Base-by-base conservation (phyloP, 352 stramenopile species). In the Albugo laibachii region DNA sequence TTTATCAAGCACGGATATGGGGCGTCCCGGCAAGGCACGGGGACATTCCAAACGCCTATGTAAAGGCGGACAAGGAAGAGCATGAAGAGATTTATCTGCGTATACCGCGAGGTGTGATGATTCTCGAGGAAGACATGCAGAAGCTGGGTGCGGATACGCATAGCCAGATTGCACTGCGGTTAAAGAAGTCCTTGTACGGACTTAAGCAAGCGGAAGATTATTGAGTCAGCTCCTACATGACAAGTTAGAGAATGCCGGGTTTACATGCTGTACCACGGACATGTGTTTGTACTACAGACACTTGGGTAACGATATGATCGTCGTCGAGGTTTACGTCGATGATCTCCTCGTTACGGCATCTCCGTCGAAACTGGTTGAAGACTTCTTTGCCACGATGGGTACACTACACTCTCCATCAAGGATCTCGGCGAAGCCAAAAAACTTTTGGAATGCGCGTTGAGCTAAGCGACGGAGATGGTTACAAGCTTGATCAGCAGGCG, bases 181-280 rank as follows among this genome's bases (percentile, higher is more conserved):
- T 50, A 10, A n/a, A 14, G 16, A 54, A 54, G 43, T 47, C 24
- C 13, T 24, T 54, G 10, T 54, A 54, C 3, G 41, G 49, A 8
- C 43, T 54, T n/a, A 49, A 49, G 49, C 49, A n/a, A n/a, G n/a
- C 13, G 21, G 34, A 11, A 3, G 41, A 13, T n/a, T 47, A 13
- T 54, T 42, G 49, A 27, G 52, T 54, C 13, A 43, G 10, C n/a
- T 54, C 13, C 37, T 52, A 36, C 47, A 52, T 27, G 21, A 48
- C 10, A 44, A 24, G 18, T 19, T 52, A 16, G 14, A 14, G 16
- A 16, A 41, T 16, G 16, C 16, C 16, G 36, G 36, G 14, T 41
- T 41, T 16, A 41, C 14, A 16, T 16, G 16, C 14, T 41, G 36
- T 16, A 14, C 14, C 16, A 14, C 36, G 14, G 36, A 41, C 36